Conservation (phyloP, 2,329 filamentous ascomycete genomes). For the Tolypocladium paradoxum region DNA sequence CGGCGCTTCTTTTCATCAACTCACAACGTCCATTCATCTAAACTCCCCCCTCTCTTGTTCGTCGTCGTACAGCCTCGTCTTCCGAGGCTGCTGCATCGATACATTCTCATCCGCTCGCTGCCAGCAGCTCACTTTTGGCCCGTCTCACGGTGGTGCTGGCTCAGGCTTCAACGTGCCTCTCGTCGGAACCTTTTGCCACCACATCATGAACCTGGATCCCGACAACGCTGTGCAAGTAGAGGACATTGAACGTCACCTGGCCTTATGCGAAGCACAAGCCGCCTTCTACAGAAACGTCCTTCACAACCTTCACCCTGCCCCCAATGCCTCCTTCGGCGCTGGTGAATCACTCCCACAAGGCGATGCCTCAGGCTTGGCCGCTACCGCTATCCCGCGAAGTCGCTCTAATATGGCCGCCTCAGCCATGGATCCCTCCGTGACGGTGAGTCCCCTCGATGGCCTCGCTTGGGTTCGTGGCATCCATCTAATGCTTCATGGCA, state of each 20-base stretch:
- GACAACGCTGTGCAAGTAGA: neutral
- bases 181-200: neutral
- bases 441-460: slow-evolving; percentile 1
- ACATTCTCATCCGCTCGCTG: neutral
- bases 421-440: neutral
- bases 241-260: slow-evolving; percentile 2
- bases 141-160: neutral
- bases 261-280: neutral
- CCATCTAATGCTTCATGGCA: neutral
- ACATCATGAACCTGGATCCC: slow-evolving; percentile 1
- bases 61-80: neutral
- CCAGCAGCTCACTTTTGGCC: neutral
- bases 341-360: neutral
- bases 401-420: neutral
- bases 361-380: neutral
- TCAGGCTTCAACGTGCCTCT: neutral
- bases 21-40: neutral
- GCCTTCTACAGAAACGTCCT: slow-evolving; percentile 1
- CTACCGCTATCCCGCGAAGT: neutral
- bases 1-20: neutral
- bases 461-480: too few species aligned
- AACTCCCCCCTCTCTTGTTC: neutral
- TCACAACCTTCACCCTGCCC: neutral
- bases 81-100: neutral
- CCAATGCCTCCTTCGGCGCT: neutral